phyloP scores from a whole-genome alignment of 148 eudicot species.

The Camellia lanceoleosa region DNA sequence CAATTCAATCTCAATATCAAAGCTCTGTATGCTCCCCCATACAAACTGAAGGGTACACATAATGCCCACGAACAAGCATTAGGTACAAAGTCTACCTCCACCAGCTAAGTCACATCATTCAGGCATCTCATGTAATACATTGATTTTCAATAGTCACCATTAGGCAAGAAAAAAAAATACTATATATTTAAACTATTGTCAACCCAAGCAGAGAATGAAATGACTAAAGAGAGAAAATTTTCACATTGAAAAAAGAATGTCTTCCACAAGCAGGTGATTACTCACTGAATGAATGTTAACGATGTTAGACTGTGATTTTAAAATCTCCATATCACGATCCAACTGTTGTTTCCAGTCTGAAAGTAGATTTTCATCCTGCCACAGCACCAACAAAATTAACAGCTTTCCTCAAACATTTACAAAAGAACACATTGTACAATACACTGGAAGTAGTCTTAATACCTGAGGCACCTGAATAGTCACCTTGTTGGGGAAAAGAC shows the following conservation, averaged over 20 bases:
- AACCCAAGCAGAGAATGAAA: not conserved
- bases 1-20: constrained; percentile 1
- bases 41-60: not conserved
- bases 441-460: not conserved
- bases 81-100: not conserved
- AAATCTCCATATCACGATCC: constrained; percentile 84
- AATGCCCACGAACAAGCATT: not conserved
- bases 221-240: not conserved
- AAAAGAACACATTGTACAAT: not conserved
- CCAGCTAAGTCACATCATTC: not conserved
- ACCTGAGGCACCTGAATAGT: constrained; percentile 94
- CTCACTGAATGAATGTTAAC: constrained; percentile 73
- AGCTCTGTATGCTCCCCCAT: not conserved
- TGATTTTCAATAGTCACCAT: not conserved
- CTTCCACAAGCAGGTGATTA: not conserved
- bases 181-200: not conserved
- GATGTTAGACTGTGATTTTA: constrained; percentile 73
- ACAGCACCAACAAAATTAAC: constrained; percentile 14
- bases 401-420: constrained; percentile 9
- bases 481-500: constrained; percentile 90
- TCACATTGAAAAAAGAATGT: constrained; percentile 3
- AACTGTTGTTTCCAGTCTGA: constrained; percentile 84
- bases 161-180: not conserved
- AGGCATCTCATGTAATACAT: not conserved
- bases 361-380: constrained; percentile 73